Evolutionary conservation across 2,329 filamentous ascomycete genomes (phyloP).

Genomic region (Pseudogymnoascus sp.): DNA sequence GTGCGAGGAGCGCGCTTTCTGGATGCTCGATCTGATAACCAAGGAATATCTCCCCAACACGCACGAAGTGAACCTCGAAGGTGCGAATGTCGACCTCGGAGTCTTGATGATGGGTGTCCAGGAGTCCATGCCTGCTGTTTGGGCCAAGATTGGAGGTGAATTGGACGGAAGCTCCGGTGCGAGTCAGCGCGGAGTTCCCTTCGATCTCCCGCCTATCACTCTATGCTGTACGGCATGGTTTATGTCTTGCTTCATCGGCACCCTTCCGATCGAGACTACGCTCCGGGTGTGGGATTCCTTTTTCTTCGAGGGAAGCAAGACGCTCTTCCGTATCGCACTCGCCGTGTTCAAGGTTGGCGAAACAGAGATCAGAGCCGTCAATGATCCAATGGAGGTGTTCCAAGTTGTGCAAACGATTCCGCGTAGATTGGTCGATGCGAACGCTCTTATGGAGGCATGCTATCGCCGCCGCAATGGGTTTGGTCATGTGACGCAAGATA

Average conservation of each 20-base stretch:
- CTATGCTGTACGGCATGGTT: conserved; percentile 95
- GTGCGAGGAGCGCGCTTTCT: conserved; percentile 83
- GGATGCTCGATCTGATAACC: conserved; percentile 89
- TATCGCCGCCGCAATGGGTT: conserved; percentile 73
- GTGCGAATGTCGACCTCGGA: conserved; percentile 87
- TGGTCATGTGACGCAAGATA: conserved; percentile 72
- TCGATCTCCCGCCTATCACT: conserved; percentile 76
- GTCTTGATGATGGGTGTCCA: conserved; percentile 84
- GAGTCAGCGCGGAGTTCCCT: conserved; percentile 23
- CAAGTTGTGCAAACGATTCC: conserved; percentile 87
- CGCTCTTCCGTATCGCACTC: conserved; percentile 83
- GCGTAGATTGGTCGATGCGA: conserved; percentile 73
- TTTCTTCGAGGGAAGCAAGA: conserved; percentile 92
- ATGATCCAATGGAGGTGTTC: conserved; percentile 91
- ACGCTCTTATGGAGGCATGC: conserved; percentile 77
- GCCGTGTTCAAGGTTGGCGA: conserved; percentile 89
- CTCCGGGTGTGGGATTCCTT: conserved; percentile 93
- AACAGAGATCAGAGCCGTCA: conserved; percentile 68
- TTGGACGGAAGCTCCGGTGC: conserved; percentile 43
- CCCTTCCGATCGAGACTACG: conserved; percentile 83
- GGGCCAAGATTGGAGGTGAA: conserved; percentile 80
- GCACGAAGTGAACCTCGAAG: conserved; percentile 83
- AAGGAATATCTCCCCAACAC: conserved; percentile 83
- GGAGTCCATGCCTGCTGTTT: conserved; percentile 75
- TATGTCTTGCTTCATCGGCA: conserved; percentile 94